phyloP scores from a whole-genome alignment of 192 early-diverging fungal genomes.

The Kickxella alabastrina region DNA sequence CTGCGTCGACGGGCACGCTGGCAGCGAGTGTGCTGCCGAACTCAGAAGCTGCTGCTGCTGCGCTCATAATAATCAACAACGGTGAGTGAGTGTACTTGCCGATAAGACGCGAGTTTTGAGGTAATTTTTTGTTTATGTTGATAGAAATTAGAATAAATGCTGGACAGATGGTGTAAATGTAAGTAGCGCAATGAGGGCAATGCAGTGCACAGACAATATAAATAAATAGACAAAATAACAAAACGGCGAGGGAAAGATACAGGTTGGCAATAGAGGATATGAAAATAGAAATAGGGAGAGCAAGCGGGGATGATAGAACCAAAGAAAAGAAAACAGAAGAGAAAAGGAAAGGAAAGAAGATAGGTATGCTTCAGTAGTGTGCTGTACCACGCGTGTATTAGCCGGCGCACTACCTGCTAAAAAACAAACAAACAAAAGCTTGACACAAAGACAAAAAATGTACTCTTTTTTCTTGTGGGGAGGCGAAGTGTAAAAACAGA shows the following conservation, averaged over 20 bases:
- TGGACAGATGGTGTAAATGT: too few species aligned
- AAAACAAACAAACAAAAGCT: too few species aligned
- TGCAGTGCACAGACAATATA: too few species aligned
- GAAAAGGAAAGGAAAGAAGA: background rate
- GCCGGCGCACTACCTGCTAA: too few species aligned
- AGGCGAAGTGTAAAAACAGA: too few species aligned
- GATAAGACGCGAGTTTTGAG: constrained; percentile 11
- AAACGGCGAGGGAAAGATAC: constrained; percentile 19
- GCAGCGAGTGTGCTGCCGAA: constrained; percentile 4
- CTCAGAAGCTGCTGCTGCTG: constrained; percentile 14
- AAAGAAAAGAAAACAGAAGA: background rate
- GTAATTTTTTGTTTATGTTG: constrained; percentile 7
- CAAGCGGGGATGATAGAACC: background rate
- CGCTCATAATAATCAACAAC: constrained; percentile 12
- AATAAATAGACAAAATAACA: constrained; percentile 10
- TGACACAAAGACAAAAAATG: background rate
- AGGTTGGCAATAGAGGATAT: constrained; percentile 55
- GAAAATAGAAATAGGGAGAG: constrained; percentile 23
- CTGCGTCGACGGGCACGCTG: constrained; percentile 1
- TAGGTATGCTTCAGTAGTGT: too few species aligned
- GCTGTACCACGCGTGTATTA: too few species aligned
- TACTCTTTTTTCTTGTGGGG: too few species aligned
- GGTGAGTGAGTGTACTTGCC: constrained; percentile 1
- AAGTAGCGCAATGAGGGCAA: too few species aligned
- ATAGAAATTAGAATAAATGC: too few species aligned